Conservation (phyloP, 305 asterid genomes). For the Coffea humblotiana region DNA sequence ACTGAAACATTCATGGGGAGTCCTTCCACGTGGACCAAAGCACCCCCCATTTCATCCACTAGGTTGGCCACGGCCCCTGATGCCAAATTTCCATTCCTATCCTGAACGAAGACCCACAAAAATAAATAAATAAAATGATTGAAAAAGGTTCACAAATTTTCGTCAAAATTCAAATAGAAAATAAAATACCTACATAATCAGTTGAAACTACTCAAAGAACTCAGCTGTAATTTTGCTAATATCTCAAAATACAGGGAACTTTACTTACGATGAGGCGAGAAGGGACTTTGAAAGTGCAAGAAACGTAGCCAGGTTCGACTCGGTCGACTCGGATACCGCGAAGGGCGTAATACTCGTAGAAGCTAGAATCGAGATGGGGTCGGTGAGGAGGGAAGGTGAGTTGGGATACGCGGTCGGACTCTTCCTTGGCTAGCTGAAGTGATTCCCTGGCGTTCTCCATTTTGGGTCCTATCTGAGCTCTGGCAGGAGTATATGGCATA, state of each 20-base stretch:
- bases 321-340: conserved; percentile 58
- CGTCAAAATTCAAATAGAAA: neutral
- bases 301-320: conserved; percentile 43
- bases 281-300: conserved; percentile 65
- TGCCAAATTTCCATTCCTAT: conserved; percentile 50
- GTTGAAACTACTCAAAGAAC: neutral
- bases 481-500: neutral
- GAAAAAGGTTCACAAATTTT: neutral
- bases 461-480: conserved; percentile 1
- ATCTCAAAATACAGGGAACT: neutral
- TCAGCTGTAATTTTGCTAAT: neutral
- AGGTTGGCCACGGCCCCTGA: conserved; percentile 57
- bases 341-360: conserved; percentile 56
- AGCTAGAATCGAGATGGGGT: conserved; percentile 39
- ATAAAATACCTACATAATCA: neutral
- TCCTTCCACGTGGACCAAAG: conserved; percentile 45
- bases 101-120: conserved; percentile 29
- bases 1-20: conserved; percentile 56
- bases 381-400: conserved; percentile 47
- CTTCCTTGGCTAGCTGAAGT: conserved; percentile 33
- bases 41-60: conserved; percentile 65
- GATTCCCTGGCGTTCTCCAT: conserved; percentile 49
- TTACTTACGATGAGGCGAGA: conserved; percentile 58
- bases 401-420: conserved; percentile 36
- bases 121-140: no score